Evolutionary conservation across 352 stramenopile species (phyloP), one percentile per base, ranked within the genome.

Genomic region (Phytophthora lateralis): DNA sequence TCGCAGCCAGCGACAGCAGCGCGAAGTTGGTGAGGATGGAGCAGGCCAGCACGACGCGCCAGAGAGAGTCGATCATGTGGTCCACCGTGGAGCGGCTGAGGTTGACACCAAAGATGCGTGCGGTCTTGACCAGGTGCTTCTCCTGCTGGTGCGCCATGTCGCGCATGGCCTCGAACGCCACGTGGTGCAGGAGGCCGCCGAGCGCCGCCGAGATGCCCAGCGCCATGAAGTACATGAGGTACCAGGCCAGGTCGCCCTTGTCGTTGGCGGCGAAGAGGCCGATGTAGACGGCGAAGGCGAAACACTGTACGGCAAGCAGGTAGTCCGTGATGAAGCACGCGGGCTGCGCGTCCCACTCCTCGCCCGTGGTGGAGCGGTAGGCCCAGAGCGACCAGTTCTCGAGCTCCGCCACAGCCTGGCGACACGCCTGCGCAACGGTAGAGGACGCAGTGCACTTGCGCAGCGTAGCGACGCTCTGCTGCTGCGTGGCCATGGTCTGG

Each of bases 311-410:
- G 9, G 83, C 87, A 51, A 95, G 72, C 30, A 94, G 44, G 66
- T 95, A 95, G 72, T 95, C 87, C 2, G 87, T 95, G 68, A 95
- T 92, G 60, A 93, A 93, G 69, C 85, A 93, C 51, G 87, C 87
- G 5, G 87, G 87, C 64, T 95, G 87, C 45, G 83, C 86, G 54
- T 94, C 84, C 87, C 87, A 95, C 51, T 91, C 80, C 62, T 95
- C 87, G 26, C 87, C 87, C 26, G 73, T 77, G n/a, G 69, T 64
- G 54, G 89, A 83, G 26, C 78, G 73, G 59, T 93, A 93, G 35
- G 80, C 82, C 82, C 82, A 93, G 51, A 91, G 75, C 51, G 82
- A 88, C 80, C 80, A 90, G 56, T 76, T 88, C 70, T 92, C 85
- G 47, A 90, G 68, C 63, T 91, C 80, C 42, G 73, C 66, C 45